A percentile compares a stretch with the other conserved stretches of the same genome.
These are phyloP conservation scores for Fusarium stilboides DNA, from an alignment of 2,329 filamentous ascomycete species.

Conservation along the genomic window DNA sequence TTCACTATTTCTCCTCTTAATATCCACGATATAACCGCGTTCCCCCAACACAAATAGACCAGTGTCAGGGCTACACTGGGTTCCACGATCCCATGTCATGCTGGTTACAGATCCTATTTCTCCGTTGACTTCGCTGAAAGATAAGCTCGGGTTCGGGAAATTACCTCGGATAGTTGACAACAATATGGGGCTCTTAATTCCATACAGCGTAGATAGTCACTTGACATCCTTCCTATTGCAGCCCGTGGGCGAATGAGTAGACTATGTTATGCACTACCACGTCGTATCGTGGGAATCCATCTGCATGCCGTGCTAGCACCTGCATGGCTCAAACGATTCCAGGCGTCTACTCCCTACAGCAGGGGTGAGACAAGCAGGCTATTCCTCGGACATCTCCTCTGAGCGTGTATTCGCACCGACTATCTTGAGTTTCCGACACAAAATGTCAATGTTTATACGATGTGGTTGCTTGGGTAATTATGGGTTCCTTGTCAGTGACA, in stretches of 20 bases:
- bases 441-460: not conserved
- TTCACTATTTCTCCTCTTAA: not conserved
- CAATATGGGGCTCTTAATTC: conserved; percentile 1
- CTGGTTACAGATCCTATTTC: not conserved
- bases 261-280: conserved; percentile 17
- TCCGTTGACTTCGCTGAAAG: not conserved
- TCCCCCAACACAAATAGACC: not conserved
- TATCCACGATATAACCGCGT: not conserved
- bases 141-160: conserved; percentile 2
- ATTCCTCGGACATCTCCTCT: too few relatives aligned
- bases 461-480: not conserved
- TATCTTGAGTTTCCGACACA: not conserved
- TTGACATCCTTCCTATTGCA: conserved; percentile 19
- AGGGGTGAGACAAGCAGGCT: not conserved
- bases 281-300: not conserved
- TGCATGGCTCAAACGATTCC: not conserved
- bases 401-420: not conserved
- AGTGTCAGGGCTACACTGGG: not conserved
- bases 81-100: not conserved
- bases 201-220: conserved; percentile 5
- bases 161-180: not conserved
- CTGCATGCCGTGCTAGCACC: not conserved
- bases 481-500: not conserved
- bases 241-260: not conserved
- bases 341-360: not conserved